These are phyloP conservation scores for Terana coerulea DNA, from an alignment of 768 basidiomycete species.

Conservation along the genomic window DNA sequence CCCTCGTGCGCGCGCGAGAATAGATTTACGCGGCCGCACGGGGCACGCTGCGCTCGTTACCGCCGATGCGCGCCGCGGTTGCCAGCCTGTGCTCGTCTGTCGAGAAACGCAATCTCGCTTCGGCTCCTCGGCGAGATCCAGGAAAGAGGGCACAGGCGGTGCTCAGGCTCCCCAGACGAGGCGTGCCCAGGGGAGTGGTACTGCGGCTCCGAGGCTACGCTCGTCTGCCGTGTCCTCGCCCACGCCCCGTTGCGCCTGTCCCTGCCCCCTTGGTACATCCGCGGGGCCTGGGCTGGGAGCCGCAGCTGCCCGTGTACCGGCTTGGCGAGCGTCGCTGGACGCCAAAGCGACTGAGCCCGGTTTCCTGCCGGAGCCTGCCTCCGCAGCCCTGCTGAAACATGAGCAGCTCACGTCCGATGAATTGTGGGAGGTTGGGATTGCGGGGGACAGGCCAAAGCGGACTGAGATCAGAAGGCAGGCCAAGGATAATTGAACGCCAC, in stretches of 20 bases:
- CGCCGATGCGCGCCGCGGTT: no score
- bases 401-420: no score
- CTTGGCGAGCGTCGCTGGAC: not conserved
- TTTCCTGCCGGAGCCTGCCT: not conserved
- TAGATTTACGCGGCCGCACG: constrained; percentile 1
- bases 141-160: constrained; percentile 13
- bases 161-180: not conserved
- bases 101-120: no score
- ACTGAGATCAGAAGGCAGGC: no score
- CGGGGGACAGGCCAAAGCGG: not conserved
- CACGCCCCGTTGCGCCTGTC: not conserved
- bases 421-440: no score
- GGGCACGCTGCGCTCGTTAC: constrained; percentile 11
- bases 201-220: not conserved
- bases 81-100: no score
- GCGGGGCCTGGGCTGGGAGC: not conserved
- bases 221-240: not conserved
- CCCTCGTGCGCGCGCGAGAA: constrained; percentile 1
- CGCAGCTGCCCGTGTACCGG: not conserved
- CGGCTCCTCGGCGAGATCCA: constrained; percentile 15
- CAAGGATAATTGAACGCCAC: no score
- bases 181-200: not conserved
- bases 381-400: constrained; percentile 1
- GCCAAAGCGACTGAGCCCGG: not conserved
- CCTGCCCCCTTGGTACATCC: no score